phyloP scores from a whole-genome alignment of 805 yeast species.

The Yamadazyma sp. region DNA sequence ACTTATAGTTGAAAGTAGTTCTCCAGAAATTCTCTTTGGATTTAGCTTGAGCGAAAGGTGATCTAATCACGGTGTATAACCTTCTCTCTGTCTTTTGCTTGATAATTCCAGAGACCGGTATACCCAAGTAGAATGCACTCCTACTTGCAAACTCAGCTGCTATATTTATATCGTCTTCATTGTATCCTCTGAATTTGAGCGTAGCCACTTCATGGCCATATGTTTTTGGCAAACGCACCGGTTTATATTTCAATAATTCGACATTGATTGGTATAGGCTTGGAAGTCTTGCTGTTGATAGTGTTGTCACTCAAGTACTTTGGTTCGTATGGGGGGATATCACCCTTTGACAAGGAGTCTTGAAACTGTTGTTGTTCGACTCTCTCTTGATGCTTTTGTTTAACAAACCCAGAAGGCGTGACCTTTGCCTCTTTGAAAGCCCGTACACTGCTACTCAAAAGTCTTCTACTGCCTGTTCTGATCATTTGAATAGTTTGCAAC shows the following conservation, averaged over 20 bases:
- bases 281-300: constrained; percentile 21
- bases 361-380: constrained; percentile 23
- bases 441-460: constrained; percentile 14
- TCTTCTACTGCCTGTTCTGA: constrained; percentile 3
- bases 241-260: constrained; percentile 77
- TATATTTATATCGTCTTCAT: constrained; percentile 67
- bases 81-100: constrained; percentile 66
- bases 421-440: background rate
- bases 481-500: constrained; percentile 3
- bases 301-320: constrained; percentile 24
- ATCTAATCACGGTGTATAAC: constrained; percentile 89
- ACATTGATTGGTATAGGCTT: constrained; percentile 82
- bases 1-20: constrained; percentile 70
- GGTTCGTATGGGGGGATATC: constrained; percentile 33
- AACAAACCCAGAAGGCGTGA: constrained; percentile 34
- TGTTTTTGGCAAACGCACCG: constrained; percentile 63
- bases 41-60: constrained; percentile 94
- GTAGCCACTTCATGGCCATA: constrained; percentile 81
- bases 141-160: constrained; percentile 84
- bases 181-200: constrained; percentile 69
- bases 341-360: constrained; percentile 26
- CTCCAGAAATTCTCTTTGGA: constrained; percentile 93
- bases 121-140: constrained; percentile 85
- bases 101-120: constrained; percentile 82
- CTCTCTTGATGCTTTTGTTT: constrained; percentile 25